Evolutionary conservation across 129 eudicot genomes (phyloP), one percentile per base, ranked within the genome.

Genomic region (Chrysanthemum seticuspe): DNA sequence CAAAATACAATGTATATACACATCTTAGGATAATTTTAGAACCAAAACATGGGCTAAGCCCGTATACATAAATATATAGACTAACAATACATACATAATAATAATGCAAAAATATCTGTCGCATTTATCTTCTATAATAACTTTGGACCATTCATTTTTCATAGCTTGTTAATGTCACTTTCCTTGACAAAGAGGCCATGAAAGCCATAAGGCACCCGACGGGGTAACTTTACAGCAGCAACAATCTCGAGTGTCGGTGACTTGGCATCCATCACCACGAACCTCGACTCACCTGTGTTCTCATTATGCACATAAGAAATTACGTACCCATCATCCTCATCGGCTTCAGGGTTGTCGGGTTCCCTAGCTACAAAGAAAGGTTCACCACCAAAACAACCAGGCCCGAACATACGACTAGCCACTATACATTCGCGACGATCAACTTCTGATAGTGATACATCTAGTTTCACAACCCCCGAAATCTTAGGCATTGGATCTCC

Each of bases 251-350:
- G 97, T 14, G 52, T 66, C 5, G 87, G 79, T 8, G 97, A 85
- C 78, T 81, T 85, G 21, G 94, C 89, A 83, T 90, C 95, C 97
- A 90, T 90, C n/a, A 87, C 97, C 54, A 90, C n/a, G 40, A 87
- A 90, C 15, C 71, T 79, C 7, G 97, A 87, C 34, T 90, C 91
- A 5, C 83, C 83, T 0, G 80, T 83, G 50, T 81, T 83, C 70
- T 90, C 94, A 48, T 90, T 51, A 14, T 90, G 97, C 40, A 90
- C 89, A 62, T 83, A 90, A 1, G 83, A 34, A 31, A 90, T 79
- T 6, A 90, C 70, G 61, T 90, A 90, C 3, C 97, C 97, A 45
- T 90, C 95, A 63, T 90, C 97, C 77, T 90, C 97, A 2, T 85
- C 91, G 0, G 84, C 84, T 13, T 73, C 27, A 0, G 69, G 78